Evolutionary conservation across 2,329 filamentous ascomycete species (phyloP).

Genomic region (Pseudogymnoascus sp.): DNA sequence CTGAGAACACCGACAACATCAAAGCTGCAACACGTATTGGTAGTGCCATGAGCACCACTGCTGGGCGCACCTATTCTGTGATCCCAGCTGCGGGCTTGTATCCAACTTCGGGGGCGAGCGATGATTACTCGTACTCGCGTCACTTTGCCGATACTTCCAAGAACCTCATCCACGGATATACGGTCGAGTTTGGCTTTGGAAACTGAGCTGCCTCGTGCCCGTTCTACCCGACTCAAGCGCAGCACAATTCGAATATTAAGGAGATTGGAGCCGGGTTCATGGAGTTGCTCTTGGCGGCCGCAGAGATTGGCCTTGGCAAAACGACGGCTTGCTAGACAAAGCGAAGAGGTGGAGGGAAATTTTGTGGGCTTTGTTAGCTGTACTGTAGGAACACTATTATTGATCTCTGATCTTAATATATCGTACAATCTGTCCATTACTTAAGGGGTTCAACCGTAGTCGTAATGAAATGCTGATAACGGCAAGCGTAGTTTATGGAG

Average conservation of each 20-base stretch:
- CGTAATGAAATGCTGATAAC: neutral
- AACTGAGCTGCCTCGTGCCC: constrained; percentile 29
- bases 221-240: constrained; percentile 38
- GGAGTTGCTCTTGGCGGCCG: constrained; percentile 33
- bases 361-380: neutral
- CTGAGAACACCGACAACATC: constrained; percentile 30
- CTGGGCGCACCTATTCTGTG: constrained; percentile 31
- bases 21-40: constrained; percentile 30
- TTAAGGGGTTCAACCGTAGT: neutral
- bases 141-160: constrained; percentile 32
- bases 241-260: constrained; percentile 36
- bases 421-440: neutral
- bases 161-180: constrained; percentile 35
- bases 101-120: constrained; percentile 37
- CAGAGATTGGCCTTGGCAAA: constrained; percentile 20
- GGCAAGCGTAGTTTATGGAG: neutral
- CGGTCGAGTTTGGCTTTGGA: constrained; percentile 39
- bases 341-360: neutral
- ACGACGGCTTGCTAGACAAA: constrained; percentile 10
- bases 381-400: neutral
- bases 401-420: neutral
- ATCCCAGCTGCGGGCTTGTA: constrained; percentile 36
- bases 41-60: constrained; percentile 33
- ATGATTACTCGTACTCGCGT: constrained; percentile 39
- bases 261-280: constrained; percentile 40